These are phyloP conservation scores for Secale cereale DNA, from an alignment of 176 grass and related monocot species.

Conservation along the genomic window DNA sequence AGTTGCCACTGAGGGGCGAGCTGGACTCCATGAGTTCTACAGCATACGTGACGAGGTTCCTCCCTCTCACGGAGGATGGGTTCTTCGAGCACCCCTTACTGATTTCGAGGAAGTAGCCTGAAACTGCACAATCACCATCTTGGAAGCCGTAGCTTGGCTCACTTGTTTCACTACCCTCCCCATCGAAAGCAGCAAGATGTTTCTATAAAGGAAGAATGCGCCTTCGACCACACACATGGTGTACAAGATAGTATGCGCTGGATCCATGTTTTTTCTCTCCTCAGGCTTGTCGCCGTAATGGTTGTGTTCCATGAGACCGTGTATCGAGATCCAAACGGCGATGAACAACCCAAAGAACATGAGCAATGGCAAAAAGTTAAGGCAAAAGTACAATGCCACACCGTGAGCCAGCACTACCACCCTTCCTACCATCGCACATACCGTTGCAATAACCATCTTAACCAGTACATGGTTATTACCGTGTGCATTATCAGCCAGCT, in stretches of 20 bases:
- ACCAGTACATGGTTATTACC: neutral
- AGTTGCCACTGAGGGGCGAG: neutral
- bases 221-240: neutral
- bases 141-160: neutral
- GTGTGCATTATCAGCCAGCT: neutral
- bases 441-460: neutral
- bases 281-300: neutral
- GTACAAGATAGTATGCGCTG: neutral
- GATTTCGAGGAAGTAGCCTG: neutral
- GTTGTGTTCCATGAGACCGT: neutral
- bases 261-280: neutral
- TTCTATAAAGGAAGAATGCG: neutral
- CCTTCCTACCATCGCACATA: neutral
- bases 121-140: neutral
- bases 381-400: neutral
- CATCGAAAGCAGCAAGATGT: accelerated
- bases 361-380: neutral
- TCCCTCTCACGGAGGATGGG: neutral
- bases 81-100: neutral
- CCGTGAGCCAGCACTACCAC: neutral
- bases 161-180: neutral
- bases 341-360: neutral
- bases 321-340: neutral
- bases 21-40: neutral
- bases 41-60: neutral